Conservation (phyloP, 176 grass and related monocot species). For the Lolium perenne region DNA sequence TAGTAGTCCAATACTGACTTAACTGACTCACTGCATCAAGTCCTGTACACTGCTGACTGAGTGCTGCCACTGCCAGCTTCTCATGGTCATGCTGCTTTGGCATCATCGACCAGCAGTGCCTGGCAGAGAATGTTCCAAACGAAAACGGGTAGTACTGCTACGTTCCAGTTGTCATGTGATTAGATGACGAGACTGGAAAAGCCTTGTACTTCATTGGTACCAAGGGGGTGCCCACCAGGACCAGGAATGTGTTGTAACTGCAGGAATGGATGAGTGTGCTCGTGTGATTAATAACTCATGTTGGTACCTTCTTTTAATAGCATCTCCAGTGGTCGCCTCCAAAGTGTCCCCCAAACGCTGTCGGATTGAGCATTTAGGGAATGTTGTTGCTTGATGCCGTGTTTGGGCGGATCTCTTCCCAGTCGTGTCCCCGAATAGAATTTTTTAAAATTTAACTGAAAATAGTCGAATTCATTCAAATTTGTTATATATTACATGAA, state of each 20-base stretch:
- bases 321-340: no score
- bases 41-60: neutral
- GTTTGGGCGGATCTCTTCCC: no score
- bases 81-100: neutral
- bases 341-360: no score
- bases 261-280: neutral
- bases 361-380: no score
- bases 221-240: constrained; percentile 21
- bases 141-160: neutral
- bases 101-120: neutral
- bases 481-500: no score
- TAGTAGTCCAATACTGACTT: neutral
- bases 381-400: no score
- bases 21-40: neutral
- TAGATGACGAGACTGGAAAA: constrained; percentile 45
- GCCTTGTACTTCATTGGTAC: constrained; percentile 35
- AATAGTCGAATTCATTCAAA: no score
- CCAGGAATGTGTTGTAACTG: neutral
- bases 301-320: constrained; percentile 33
- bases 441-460: no score
- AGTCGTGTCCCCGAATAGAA: no score
- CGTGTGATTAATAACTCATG: constrained; percentile 18
- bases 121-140: constrained; percentile 24
- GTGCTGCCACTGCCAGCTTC: neutral
- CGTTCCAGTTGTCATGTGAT: constrained; percentile 30